phyloP scores from a whole-genome alignment of 108 stramenopile genomes.

The Schizochytrium sp. region DNA sequence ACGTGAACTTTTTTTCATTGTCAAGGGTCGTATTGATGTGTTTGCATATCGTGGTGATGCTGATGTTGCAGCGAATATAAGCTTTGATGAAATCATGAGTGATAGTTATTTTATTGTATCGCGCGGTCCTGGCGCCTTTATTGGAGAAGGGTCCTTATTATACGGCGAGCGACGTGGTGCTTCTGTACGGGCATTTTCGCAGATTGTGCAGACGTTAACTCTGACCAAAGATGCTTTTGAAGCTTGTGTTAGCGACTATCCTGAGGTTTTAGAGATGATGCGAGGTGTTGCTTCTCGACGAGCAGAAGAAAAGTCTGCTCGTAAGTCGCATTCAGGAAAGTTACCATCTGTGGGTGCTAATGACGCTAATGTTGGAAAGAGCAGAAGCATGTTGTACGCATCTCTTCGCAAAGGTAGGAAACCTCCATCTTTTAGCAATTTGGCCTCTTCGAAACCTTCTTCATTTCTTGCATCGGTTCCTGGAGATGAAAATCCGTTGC shows the following conservation, averaged over 20 bases:
- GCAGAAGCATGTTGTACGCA: too few species aligned
- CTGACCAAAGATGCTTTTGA: constrained; percentile 22
- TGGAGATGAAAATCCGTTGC: too few species aligned
- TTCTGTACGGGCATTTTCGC: constrained; percentile 4
- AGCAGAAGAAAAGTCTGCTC: not conserved
- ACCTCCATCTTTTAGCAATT: too few species aligned
- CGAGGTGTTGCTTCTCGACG: constrained; percentile 25
- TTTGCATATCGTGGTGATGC: not conserved
- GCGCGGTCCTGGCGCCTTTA: constrained; percentile 39
- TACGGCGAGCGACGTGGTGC: constrained; percentile 53
- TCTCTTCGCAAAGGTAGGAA: too few species aligned
- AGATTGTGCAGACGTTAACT: not conserved
- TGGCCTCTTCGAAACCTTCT: too few species aligned
- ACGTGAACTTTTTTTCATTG: constrained; percentile 15
- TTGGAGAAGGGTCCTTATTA: constrained; percentile 15
- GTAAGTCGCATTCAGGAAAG: not conserved
- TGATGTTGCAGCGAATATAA: not conserved
- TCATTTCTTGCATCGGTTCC: too few species aligned
- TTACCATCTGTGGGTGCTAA: not conserved
- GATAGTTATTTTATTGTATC: constrained; percentile 45
- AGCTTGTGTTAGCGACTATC: not conserved
- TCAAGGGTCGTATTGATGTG: constrained; percentile 26
- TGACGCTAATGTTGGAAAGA: not conserved
- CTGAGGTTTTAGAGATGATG: constrained; percentile 37
- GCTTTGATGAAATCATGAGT: constrained; percentile 18